Evolutionary conservation across 306 rosid species (phyloP).

Genomic region (Vigna radiata): DNA sequence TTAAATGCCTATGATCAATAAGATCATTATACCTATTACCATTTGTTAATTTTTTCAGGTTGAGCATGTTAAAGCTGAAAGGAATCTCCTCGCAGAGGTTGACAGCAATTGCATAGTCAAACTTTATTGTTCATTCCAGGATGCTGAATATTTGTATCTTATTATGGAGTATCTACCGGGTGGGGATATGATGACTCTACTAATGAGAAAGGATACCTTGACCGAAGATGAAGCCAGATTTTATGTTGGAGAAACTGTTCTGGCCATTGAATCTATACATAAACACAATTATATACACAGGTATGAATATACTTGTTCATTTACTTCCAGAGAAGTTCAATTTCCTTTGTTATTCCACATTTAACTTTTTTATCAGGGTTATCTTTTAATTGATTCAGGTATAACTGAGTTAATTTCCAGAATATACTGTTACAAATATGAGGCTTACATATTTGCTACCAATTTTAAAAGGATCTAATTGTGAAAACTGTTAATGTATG

Average conservation of each 20-base stretch:
- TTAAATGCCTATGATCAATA: slow-evolving; percentile 29
- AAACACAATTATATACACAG: slow-evolving; percentile 95
- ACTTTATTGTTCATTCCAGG: slow-evolving; percentile 96
- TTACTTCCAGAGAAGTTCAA: neutral
- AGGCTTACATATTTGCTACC: slow-evolving; percentile 34
- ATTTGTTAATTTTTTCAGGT: slow-evolving; percentile 59
- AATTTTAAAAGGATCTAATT: slow-evolving; percentile 25
- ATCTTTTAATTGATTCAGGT: slow-evolving; percentile 27
- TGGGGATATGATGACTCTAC: slow-evolving; percentile 99
- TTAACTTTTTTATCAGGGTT: slow-evolving; percentile 16
- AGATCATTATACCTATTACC: slow-evolving; percentile 39
- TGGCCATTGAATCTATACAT: slow-evolving; percentile 96
- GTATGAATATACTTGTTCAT: slow-evolving; percentile 52
- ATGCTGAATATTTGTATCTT: slow-evolving; percentile 89
- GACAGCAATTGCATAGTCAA: slow-evolving; percentile 97
- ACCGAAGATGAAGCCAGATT: slow-evolving; percentile 95
- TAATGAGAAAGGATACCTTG: slow-evolving; percentile 97
- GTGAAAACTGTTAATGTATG: slow-evolving; percentile 37
- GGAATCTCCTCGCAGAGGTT: slow-evolving; percentile 98
- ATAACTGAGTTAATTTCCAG: slow-evolving; percentile 24
- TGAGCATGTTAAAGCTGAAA: slow-evolving; percentile 97
- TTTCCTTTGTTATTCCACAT: slow-evolving; percentile 22
- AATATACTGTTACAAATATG: slow-evolving; percentile 10
- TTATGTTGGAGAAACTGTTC: slow-evolving; percentile 88
- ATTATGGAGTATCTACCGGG: slow-evolving; percentile 99